phyloP scores from a whole-genome alignment of 1,284 basidiomycete species.

The Albatrellus sp. region DNA sequence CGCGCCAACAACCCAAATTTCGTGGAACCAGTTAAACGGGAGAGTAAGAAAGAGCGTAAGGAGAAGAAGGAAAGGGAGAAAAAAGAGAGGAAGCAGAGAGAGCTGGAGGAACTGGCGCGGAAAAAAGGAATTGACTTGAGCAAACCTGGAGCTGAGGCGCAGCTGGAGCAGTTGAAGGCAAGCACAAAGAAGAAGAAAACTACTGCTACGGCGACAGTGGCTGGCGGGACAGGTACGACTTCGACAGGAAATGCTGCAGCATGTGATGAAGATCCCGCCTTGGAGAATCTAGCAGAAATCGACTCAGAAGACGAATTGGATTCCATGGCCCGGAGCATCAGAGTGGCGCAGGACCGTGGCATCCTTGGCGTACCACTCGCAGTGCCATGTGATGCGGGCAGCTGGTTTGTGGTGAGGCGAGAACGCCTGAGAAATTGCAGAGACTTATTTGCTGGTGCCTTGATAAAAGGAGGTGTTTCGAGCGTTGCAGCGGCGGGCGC shows the following conservation, averaged over 20 bases:
- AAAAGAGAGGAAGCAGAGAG: conserved; percentile 57
- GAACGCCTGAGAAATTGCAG: conserved; percentile 60
- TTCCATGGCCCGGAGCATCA: conserved; percentile 38
- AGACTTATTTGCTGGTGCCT: conserved; percentile 48
- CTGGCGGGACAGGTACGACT: conserved; percentile 9
- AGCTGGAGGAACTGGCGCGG: conserved; percentile 50
- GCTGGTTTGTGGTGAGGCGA: conserved; percentile 67
- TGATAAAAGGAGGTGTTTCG: conserved; percentile 20
- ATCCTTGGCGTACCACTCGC: conserved; percentile 36
- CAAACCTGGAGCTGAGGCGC: conserved; percentile 22
- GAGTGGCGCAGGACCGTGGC: conserved; percentile 41
- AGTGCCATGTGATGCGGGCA: conserved; percentile 32
- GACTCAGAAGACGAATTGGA: conserved; percentile 69
- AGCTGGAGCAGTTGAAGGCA: conserved; percentile 23
- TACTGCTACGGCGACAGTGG: conserved; percentile 22
- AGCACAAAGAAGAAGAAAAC: conserved; percentile 41
- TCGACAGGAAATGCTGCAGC: conserved; percentile 14
- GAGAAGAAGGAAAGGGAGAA: conserved; percentile 70
- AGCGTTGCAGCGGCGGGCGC: conserved; percentile 11
- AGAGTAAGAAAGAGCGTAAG: conserved; percentile 72
- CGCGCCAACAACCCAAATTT: conserved; percentile 87
- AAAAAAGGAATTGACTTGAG: conserved; percentile 29
- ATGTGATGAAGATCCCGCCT: conserved; percentile 34
- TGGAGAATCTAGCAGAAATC: conserved; percentile 64
- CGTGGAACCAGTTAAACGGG: conserved; percentile 82